These are phyloP conservation scores for Petunia secreta DNA, from an alignment of 257 asterid genomes.

Conservation along the genomic window DNA sequence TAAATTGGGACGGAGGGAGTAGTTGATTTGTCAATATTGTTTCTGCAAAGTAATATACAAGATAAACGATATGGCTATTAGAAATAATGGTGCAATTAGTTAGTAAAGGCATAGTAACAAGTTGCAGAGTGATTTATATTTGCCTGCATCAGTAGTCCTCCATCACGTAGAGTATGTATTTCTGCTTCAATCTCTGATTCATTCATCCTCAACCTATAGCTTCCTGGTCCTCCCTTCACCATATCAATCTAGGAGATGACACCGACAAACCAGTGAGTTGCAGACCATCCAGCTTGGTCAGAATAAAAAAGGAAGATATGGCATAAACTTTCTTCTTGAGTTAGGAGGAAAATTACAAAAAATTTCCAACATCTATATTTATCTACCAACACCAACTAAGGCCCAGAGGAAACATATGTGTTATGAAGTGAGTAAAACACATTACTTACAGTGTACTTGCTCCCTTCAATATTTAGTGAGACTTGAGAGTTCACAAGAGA, in stretches of 20 bases:
- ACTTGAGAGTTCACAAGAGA: conserved; percentile 95
- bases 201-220: conserved; percentile 80
- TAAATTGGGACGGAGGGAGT: too few species aligned
- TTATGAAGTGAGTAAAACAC: conserved; percentile 19
- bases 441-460: conserved; percentile 91
- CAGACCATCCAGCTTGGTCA: conserved; percentile 28
- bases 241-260: conserved; percentile 61
- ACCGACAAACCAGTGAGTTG: conserved; percentile 6
- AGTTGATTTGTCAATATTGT: background rate
- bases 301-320: conserved; percentile 16
- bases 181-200: conserved; percentile 87
- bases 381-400: conserved; percentile 22
- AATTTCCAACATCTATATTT: conserved; percentile 64
- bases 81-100: conserved; percentile 19
- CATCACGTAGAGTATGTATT: conserved; percentile 96
- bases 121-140: conserved; percentile 29
- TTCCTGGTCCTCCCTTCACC: conserved; percentile 64
- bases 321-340: background rate
- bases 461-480: conserved; percentile 97
- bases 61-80: background rate
- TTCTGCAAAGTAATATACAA: background rate
- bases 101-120: conserved; percentile 9
- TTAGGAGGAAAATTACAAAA: background rate
- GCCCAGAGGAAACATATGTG: conserved; percentile 15
- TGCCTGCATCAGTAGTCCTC: conserved; percentile 98